Evolutionary conservation across 768 basidiomycete genomes (phyloP).

Genomic region (Boletus rubropictus): DNA sequence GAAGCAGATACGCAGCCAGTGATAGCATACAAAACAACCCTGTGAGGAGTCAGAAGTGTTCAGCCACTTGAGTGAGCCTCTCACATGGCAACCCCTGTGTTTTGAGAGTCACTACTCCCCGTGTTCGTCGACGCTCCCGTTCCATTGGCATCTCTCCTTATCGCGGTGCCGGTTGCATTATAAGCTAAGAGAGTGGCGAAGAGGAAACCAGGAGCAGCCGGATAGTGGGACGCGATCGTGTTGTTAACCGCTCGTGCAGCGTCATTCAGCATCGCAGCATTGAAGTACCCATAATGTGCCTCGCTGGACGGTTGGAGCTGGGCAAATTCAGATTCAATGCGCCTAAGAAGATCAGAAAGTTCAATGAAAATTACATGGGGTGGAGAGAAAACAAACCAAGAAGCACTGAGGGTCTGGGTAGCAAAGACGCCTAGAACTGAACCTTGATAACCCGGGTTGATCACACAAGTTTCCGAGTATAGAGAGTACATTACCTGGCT

Average conservation of each 20-base stretch:
- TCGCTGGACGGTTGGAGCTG: conserved; percentile 51
- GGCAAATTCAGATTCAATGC: conserved; percentile 55
- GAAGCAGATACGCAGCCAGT: conserved; percentile 84
- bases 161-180: conserved; percentile 45
- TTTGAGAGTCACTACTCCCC: conserved; percentile 20
- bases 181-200: conserved; percentile 63
- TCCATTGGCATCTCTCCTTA: conserved; percentile 18
- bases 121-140: conserved; percentile 12
- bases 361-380: not conserved
- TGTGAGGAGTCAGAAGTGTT: conserved; percentile 12
- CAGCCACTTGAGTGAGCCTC: conserved; percentile 15
- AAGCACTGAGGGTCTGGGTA: conserved; percentile 55
- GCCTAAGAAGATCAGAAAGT: conserved; percentile 26
- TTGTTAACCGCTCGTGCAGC: conserved; percentile 38
- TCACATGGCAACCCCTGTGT: conserved; percentile 75
- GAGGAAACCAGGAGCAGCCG: conserved; percentile 53
- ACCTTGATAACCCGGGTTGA: conserved; percentile 67
- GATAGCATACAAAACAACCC: conserved; percentile 83
- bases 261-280: conserved; percentile 58
- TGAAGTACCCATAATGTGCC: conserved; percentile 49
- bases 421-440: conserved; percentile 73
- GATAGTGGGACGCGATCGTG: conserved; percentile 39
- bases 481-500: conserved; percentile 72
- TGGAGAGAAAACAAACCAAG: conserved; percentile 39
- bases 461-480: conserved; percentile 63